phyloP scores from a whole-genome alignment of 192 early-diverging fungal genomes.

The Rhizophlyctis rosea region DNA sequence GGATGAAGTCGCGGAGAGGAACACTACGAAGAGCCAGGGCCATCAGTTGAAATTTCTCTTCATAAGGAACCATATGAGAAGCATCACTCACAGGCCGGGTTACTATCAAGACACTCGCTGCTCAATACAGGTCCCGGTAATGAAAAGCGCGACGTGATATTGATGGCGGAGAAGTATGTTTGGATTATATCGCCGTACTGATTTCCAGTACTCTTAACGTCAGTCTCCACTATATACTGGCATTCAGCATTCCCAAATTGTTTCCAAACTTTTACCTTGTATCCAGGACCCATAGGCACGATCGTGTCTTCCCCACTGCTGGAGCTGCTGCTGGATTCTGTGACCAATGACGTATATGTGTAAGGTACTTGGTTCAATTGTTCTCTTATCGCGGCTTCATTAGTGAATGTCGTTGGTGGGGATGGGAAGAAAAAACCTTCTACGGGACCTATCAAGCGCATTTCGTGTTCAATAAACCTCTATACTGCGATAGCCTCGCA shows the following conservation, averaged over 20 bases:
- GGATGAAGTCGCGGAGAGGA: constrained; percentile 3
- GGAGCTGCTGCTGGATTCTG: neutral
- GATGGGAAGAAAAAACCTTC: constrained; percentile 21
- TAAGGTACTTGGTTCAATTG: constrained; percentile 17
- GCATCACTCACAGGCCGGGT: constrained; percentile 17
- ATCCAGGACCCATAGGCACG: neutral
- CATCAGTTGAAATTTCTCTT: neutral
- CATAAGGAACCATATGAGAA: neutral
- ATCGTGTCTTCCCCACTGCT: neutral
- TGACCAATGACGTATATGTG: too few relatives aligned
- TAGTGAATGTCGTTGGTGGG: constrained; percentile 16
- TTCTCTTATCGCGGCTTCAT: constrained; percentile 11
- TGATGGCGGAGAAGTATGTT: neutral
- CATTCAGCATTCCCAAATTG: constrained; percentile 5
- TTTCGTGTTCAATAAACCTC: neutral
- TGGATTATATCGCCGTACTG: constrained; percentile 18
- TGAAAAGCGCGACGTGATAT: constrained; percentile 5
- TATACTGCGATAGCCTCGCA: neutral
- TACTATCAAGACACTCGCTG: constrained; percentile 15
- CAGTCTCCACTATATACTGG: too few relatives aligned
- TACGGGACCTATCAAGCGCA: constrained; percentile 13
- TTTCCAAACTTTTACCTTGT: constrained; percentile 3
- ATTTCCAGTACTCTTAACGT: neutral
- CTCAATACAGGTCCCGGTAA: constrained; percentile 11
- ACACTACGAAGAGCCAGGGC: constrained; percentile 8